These are phyloP conservation scores for Penicillium glabrum DNA, from an alignment of 2,329 filamentous ascomycete genomes.

Conservation along the genomic window DNA sequence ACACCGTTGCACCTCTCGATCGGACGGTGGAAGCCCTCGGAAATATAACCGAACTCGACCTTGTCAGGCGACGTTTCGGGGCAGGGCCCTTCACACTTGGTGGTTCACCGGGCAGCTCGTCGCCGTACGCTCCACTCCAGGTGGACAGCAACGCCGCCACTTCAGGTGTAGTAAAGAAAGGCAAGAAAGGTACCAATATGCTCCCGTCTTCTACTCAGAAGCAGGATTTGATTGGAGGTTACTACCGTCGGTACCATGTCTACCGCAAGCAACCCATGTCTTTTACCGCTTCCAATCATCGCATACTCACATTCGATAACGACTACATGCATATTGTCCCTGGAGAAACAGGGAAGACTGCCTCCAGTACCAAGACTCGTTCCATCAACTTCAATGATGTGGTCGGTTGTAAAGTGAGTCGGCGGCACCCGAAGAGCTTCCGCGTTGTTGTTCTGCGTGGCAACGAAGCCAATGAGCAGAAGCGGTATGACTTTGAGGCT, in stretches of 20 bases:
- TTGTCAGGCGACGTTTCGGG: conserved; percentile 62
- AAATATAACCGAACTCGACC: conserved; percentile 60
- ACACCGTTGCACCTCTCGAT: conserved; percentile 63
- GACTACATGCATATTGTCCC: conserved; percentile 68
- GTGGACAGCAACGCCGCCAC: conserved; percentile 40
- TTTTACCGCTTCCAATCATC: conserved; percentile 61
- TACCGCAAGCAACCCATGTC: conserved; percentile 65
- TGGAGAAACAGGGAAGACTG: conserved; percentile 53
- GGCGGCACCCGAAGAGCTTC: conserved; percentile 64
- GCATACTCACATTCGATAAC: conserved; percentile 62
- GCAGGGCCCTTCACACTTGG: conserved; percentile 57
- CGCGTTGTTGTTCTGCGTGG: conserved; percentile 61
- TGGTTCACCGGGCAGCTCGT: conserved; percentile 61
- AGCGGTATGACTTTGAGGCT: conserved; percentile 67
- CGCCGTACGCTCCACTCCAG: conserved; percentile 64
- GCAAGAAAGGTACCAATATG: conserved; percentile 44
- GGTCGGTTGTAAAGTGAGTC: conserved; percentile 65
- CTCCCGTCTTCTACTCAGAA: conserved; percentile 51
- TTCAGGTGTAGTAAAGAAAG: conserved; percentile 23
- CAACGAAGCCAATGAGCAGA: conserved; percentile 63
- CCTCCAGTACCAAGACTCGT: conserved; percentile 56
- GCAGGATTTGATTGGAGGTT: conserved; percentile 47
- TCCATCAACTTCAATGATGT: conserved; percentile 64
- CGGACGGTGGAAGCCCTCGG: conserved; percentile 65
- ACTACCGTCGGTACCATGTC: conserved; percentile 64